Evolutionary conservation across 164 flowering plant genomes (phyloP), one percentile per base, ranked within the genome.

Genomic region (Taxillus chinensis): DNA sequence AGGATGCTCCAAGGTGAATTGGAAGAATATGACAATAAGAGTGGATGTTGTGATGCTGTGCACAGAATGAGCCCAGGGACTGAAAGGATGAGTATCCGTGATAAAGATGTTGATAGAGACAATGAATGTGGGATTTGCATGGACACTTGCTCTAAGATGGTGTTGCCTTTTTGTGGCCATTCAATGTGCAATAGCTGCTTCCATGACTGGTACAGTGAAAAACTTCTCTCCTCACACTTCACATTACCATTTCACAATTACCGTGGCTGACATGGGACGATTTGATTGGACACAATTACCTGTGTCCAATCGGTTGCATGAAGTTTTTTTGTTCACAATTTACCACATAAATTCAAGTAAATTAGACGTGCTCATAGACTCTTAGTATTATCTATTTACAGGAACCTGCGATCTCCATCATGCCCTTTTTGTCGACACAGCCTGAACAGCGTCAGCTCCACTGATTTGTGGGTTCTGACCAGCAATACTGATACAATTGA

Each of bases 351-450:
- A 27, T 27, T 27, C 27, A 27, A 27, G 27, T 27, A 27, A 0
- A 27, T 27, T 27, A 27, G 27, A 27, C 27, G 27, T 27, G 27
- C 1, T 27, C 27, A 27, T 27, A 27, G 27, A 27, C 27, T 27
- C 27, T 27, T 27, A 27, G 27, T 27, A 27, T 27, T 27, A 0
- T 27, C 27, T 27, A 27, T 27, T 69, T 52, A 57, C 83, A 86
- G 95, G 98, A 81, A 84, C 63, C 53, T 58, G 13, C 65, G 91
- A 49, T 90, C 97, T 13, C 75, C 77, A 65, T 82, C 97, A 48
- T 93, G 97, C 79, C 98, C 97, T 17, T 93, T 87, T 69, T 90
- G 96, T 61, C 85, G 96, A 37, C 85, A 79, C 61, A 85, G 80
- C 77, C 63, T 92, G 37, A 83, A 75, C 71, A 75, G 81, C 68